Conservation (phyloP, 2,329 filamentous ascomycete species). For the Aschersonia sp. region DNA sequence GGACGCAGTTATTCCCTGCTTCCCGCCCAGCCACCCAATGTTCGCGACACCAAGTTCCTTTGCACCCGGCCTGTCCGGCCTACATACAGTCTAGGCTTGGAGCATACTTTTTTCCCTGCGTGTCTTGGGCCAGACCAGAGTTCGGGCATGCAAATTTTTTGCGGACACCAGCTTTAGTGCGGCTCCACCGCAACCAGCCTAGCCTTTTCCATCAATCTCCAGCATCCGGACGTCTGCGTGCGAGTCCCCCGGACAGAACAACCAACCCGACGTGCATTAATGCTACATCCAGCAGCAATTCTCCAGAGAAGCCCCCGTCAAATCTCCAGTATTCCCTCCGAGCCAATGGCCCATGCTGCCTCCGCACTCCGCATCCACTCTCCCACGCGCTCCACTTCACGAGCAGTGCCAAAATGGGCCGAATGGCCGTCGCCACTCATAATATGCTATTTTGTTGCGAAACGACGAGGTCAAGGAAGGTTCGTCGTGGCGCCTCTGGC, state of each 20-base stretch:
- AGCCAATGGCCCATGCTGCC: neutral
- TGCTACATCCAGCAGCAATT: neutral
- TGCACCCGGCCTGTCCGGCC: neutral
- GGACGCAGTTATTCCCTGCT: too few relatives aligned
- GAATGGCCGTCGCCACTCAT: conserved; percentile 3
- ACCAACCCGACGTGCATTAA: neutral
- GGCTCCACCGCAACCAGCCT: conserved; percentile 3
- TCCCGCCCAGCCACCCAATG: too few relatives aligned
- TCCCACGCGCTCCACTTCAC: neutral
- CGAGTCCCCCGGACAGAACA: neutral
- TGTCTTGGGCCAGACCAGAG: neutral
- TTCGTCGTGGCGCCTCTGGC: conserved; percentile 1
- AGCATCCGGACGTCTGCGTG: neutral
- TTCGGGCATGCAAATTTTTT: neutral
- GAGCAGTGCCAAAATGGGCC: conserved; percentile 4
- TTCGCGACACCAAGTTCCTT: too few relatives aligned
- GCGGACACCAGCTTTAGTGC: neutral
- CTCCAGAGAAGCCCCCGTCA: neutral
- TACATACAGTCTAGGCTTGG: neutral
- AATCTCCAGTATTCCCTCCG: neutral
- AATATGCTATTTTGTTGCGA: neutral
- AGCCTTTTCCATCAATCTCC: neutral
- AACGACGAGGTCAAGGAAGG: neutral
- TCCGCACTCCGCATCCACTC: conserved; percentile 5
- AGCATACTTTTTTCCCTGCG: neutral